phyloP scores from a whole-genome alignment of 768 basidiomycete genomes.

The Kwoniella bestiolae region DNA sequence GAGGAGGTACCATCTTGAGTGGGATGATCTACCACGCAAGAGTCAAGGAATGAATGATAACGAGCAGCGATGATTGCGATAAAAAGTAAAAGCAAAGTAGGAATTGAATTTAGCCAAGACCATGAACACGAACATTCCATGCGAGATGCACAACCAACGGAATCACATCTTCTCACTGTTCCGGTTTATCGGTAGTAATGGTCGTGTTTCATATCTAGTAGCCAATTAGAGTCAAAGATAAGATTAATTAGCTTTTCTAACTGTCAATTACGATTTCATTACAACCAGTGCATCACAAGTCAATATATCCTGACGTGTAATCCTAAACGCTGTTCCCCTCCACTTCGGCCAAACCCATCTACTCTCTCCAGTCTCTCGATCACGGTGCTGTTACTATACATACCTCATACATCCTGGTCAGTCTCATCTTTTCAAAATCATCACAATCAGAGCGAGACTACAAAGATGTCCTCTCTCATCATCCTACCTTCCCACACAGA shows the following conservation, averaged over 20 bases:
- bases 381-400: background rate
- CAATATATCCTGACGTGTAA: background rate
- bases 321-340: background rate
- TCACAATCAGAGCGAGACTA: background rate
- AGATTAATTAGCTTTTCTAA: background rate
- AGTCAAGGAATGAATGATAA: background rate
- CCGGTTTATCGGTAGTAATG: background rate
- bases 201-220: background rate
- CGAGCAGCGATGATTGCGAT: too few relatives aligned
- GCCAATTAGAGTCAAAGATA: background rate
- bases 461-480: slow-evolving; percentile 22
- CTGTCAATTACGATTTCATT: background rate
- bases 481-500: slow-evolving; percentile 15
- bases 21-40: background rate
- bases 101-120: slow-evolving; percentile 6
- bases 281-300: background rate
- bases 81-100: background rate
- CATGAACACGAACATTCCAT: slow-evolving; percentile 8
- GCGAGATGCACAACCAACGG: background rate
- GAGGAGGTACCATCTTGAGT: slow-evolving; percentile 1
- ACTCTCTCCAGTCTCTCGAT: background rate
- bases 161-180: background rate
- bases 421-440: background rate
- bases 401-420: background rate
- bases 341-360: slow-evolving; percentile 7